phyloP scores from a whole-genome alignment of 176 grass and related monocot species.

The Avena insularis region DNA sequence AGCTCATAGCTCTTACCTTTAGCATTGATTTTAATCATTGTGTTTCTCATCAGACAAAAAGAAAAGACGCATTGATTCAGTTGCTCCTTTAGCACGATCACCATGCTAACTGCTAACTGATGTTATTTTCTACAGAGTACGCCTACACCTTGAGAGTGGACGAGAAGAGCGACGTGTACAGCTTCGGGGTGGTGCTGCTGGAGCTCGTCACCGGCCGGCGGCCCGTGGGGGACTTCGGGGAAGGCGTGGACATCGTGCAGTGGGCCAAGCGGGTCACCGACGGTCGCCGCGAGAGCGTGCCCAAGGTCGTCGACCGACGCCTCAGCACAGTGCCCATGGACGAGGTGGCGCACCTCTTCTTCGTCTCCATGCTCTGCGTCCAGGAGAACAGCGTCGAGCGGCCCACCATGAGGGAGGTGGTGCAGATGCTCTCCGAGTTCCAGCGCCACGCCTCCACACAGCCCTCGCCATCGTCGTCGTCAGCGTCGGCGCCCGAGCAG shows the following conservation, averaged over 20 bases:
- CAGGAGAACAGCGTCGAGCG: conserved; percentile 93
- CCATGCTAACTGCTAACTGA: neutral
- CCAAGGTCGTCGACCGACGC: conserved; percentile 56
- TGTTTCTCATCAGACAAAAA: neutral
- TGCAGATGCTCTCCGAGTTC: conserved; percentile 90
- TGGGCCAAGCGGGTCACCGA: conserved; percentile 71
- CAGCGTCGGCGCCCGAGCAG: conserved; percentile 4
- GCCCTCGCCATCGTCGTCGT: conserved; percentile 41
- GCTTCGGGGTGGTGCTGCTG: conserved; percentile 84
- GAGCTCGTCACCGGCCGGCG: conserved; percentile 80
- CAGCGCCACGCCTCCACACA: conserved; percentile 40
- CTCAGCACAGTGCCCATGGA: conserved; percentile 52
- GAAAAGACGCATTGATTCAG: neutral
- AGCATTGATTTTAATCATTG: neutral
- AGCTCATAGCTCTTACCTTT: neutral
- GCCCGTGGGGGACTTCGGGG: conserved; percentile 78
- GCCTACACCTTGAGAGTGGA: conserved; percentile 86
- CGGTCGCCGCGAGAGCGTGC: conserved; percentile 58
- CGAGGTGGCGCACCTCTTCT: conserved; percentile 88
- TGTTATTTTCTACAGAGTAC: conserved; percentile 56
- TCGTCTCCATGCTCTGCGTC: conserved; percentile 85
- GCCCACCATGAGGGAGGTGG: conserved; percentile 93
- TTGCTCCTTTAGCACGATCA: too few relatives aligned
- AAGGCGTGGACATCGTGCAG: conserved; percentile 97
- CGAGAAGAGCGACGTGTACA: conserved; percentile 97